Conservation (phyloP, 108 stramenopile genomes). For the Skeletonema marinoi region DNA sequence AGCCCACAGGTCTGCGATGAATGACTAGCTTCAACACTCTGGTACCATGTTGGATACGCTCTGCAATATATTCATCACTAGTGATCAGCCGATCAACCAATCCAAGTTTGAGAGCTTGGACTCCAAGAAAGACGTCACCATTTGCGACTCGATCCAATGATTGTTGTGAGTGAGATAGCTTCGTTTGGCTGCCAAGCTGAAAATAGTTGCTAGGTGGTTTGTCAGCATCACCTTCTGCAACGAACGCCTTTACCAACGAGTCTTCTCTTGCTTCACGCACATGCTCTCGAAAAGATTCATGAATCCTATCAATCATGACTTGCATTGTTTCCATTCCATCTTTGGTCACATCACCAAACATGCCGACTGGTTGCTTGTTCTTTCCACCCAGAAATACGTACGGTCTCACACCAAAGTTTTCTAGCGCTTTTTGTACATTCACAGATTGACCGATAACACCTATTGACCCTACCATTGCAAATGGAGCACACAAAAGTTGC, state of each 20-base stretch:
- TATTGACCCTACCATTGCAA: slow-evolving; percentile 80
- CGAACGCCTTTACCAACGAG: slow-evolving; percentile 13
- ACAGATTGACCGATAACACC: slow-evolving; percentile 77
- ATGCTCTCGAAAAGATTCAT: slow-evolving; percentile 74
- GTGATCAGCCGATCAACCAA: slow-evolving; percentile 80
- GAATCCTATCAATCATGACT: slow-evolving; percentile 71
- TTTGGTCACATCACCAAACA: slow-evolving; percentile 78
- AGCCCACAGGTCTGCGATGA: slow-evolving; percentile 25
- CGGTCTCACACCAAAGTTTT: slow-evolving; percentile 66
- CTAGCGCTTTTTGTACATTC: slow-evolving; percentile 68
- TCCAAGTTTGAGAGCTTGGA: slow-evolving; percentile 65
- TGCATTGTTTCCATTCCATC: slow-evolving; percentile 73
- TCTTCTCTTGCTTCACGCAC: slow-evolving; percentile 58
- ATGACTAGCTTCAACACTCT: slow-evolving; percentile 70
- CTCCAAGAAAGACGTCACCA: slow-evolving; percentile 78
- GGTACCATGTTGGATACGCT: slow-evolving; percentile 56
- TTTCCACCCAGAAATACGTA: slow-evolving; percentile 77
- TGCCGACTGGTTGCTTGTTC: slow-evolving; percentile 77
- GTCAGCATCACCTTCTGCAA: not conserved
- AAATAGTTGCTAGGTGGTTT: slow-evolving; percentile 14
- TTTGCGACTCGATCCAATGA: slow-evolving; percentile 69
- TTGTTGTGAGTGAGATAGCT: not conserved
- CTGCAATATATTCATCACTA: slow-evolving; percentile 78
- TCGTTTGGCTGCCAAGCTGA: slow-evolving; percentile 2
- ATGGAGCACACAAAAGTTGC: slow-evolving; percentile 73